A percentile compares a stretch with the other conserved stretches of the same genome.
phyloP scores from a whole-genome alignment of 2,329 filamentous ascomycete species.

The Graphium sp. region DNA sequence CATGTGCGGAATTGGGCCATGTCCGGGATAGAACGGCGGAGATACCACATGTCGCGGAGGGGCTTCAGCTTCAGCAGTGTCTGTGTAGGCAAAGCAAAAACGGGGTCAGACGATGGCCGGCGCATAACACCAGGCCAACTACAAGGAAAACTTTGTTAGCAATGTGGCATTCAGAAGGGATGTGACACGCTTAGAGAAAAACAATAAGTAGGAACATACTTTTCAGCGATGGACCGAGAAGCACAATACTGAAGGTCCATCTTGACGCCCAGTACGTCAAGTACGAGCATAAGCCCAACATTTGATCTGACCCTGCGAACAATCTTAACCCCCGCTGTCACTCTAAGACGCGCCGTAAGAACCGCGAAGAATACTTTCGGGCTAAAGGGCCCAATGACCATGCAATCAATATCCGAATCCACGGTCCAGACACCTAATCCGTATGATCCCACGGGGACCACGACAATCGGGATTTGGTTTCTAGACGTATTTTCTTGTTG shows the following conservation, averaged over 20 bases:
- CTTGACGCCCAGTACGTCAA: slow-evolving; percentile 38
- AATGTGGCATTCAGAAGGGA: neutral
- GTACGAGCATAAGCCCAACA: slow-evolving; percentile 46
- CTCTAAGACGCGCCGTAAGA: slow-evolving; percentile 2
- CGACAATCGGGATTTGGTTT: slow-evolving; percentile 12
- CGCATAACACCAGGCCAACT: slow-evolving; percentile 29
- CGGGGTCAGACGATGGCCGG: slow-evolving; percentile 28
- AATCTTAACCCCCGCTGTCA: slow-evolving; percentile 23
- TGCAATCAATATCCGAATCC: slow-evolving; percentile 46
- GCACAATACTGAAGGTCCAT: slow-evolving; percentile 53
- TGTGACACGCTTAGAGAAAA: neutral
- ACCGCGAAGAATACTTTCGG: slow-evolving; percentile 38
- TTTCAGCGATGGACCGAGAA: slow-evolving; percentile 34
- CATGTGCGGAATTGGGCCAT: slow-evolving; percentile 38
- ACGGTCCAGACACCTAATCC: slow-evolving; percentile 44
- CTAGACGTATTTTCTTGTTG: slow-evolving; percentile 4
- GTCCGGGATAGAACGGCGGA: slow-evolving; percentile 42
- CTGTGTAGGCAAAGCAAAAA: slow-evolving; percentile 37
- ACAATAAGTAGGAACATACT: slow-evolving; percentile 10
- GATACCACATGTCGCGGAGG: slow-evolving; percentile 42
- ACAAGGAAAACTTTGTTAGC: slow-evolving; percentile 3
- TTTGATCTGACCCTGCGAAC: slow-evolving; percentile 39
- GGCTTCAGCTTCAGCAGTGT: slow-evolving; percentile 47
- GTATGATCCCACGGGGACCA: slow-evolving; percentile 50
- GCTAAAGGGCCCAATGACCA: slow-evolving; percentile 47